Percentiles rank a stretch among this genome's conserved stretches.
phyloP scores from a whole-genome alignment of 1,284 basidiomycete genomes.

The Kwoniella shivajii region DNA sequence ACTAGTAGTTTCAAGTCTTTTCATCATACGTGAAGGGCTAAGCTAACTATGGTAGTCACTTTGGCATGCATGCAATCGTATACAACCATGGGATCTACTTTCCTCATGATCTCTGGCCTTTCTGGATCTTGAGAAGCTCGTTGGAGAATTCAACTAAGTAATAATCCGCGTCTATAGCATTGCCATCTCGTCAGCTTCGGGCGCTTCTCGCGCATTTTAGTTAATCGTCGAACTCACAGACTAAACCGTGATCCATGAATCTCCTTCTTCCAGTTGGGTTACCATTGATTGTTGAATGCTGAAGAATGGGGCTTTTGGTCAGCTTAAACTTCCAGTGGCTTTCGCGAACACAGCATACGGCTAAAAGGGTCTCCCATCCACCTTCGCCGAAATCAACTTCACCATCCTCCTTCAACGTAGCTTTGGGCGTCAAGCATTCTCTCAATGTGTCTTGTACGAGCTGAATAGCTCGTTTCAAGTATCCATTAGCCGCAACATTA shows the following conservation, averaged over 20 bases:
- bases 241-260: constrained; percentile 42
- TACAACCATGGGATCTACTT: background rate
- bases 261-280: constrained; percentile 25
- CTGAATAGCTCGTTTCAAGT: constrained; percentile 33
- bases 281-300: constrained; percentile 46
- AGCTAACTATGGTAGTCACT: no score
- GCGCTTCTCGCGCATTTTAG: background rate
- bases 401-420: constrained; percentile 25
- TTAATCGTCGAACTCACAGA: constrained; percentile 32
- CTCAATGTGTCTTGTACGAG: constrained; percentile 28
- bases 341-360: background rate
- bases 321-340: no score
- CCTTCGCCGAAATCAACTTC: constrained; percentile 40
- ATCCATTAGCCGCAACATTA: constrained; percentile 27
- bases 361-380: constrained; percentile 45
- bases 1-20: no score
- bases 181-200: background rate
- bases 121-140: constrained; percentile 38
- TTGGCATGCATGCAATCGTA: background rate
- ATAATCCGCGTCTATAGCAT: constrained; percentile 41
- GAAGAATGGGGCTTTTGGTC: background rate
- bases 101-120: no score
- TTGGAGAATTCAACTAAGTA: constrained; percentile 46
- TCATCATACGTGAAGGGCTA: no score
- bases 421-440: constrained; percentile 28